A percentile compares a stretch with the other conserved stretches of the same genome.
These are phyloP conservation scores for Plasmodium vinckei DNA, from an alignment of 169 alveolate genomes.

Conservation along the genomic window DNA sequence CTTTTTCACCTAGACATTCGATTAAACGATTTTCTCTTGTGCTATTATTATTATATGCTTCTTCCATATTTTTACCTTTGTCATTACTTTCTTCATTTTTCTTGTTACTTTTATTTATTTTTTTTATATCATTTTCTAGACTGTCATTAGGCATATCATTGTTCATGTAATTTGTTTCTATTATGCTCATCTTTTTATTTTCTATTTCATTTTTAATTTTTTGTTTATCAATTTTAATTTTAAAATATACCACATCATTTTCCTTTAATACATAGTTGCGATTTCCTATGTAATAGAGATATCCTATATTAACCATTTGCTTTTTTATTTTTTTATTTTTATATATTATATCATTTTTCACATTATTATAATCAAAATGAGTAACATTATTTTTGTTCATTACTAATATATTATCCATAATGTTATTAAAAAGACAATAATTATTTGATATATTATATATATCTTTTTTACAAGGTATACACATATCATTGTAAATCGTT, in stretches of 20 bases:
- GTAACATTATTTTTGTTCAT: slow-evolving; percentile 29
- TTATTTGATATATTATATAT: slow-evolving; percentile 18
- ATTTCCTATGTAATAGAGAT: slow-evolving; percentile 39
- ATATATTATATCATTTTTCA: slow-evolving; percentile 29
- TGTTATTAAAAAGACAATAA: slow-evolving; percentile 4
- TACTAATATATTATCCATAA: slow-evolving; percentile 8
- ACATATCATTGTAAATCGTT: not conserved
- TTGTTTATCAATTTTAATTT: slow-evolving; percentile 47
- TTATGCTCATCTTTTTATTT: not conserved
- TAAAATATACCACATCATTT: slow-evolving; percentile 41
- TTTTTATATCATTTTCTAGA: not conserved
- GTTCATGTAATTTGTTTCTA: not conserved
- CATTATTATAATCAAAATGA: slow-evolving; percentile 39
- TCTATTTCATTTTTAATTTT: slow-evolving; percentile 37
- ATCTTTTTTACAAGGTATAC: slow-evolving; percentile 21
- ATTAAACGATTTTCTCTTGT: not conserved
- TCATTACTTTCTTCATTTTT: not conserved
- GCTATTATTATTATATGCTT: not conserved
- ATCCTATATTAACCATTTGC: slow-evolving; percentile 20
- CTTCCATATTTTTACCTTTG: not conserved
- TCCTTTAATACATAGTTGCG: slow-evolving; percentile 49
- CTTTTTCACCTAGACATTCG: not conserved
- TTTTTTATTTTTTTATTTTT: not conserved
- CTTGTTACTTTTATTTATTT: not conserved
- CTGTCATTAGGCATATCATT: not conserved